phyloP scores from a whole-genome alignment of 2,329 filamentous ascomycete genomes.

The Xylaria sp. region DNA sequence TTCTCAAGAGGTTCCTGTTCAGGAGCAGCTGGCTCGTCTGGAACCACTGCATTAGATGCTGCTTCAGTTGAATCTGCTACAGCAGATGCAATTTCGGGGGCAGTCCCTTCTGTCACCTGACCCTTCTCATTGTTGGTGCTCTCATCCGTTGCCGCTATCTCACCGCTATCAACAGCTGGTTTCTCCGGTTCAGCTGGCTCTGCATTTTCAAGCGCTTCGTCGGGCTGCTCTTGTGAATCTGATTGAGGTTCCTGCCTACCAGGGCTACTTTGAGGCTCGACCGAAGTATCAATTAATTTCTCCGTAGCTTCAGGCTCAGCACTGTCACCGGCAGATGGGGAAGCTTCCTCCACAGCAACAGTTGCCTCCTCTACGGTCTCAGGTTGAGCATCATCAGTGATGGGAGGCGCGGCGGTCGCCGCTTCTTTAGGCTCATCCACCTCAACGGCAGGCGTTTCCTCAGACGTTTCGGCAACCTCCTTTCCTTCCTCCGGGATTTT shows the following conservation, averaged over 20 bases:
- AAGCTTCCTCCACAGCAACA: conserved; percentile 15
- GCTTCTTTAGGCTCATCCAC: conserved; percentile 20
- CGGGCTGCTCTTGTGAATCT: conserved; percentile 6
- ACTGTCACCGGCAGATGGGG: not conserved
- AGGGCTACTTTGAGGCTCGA: conserved; percentile 13
- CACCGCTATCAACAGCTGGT: not conserved
- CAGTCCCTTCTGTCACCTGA: conserved; percentile 14
- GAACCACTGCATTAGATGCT: not conserved
- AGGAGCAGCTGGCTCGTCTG: not conserved
- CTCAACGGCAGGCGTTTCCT: conserved; percentile 11
- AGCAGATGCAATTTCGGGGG: not conserved
- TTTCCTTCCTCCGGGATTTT: conserved; percentile 1
- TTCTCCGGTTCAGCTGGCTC: conserved; percentile 13
- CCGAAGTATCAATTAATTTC: conserved; percentile 4
- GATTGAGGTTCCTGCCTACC: conserved; percentile 9
- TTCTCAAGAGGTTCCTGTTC: not conserved
- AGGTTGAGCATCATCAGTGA: conserved; percentile 11
- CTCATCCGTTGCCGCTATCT: not conserved
- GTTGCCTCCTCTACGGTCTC: conserved; percentile 7
- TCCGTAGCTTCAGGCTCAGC: conserved; percentile 12
- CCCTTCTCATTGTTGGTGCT: not conserved
- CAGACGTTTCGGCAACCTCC: conserved; percentile 6
- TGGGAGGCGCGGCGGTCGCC: conserved; percentile 2
- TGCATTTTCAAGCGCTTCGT: conserved; percentile 3
- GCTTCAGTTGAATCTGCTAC: conserved; percentile 11